Evolutionary conservation across 2,329 filamentous ascomycete genomes (phyloP), one percentile per base, ranked within the genome.

Genomic region (Ophiostoma tasmaniense): DNA sequence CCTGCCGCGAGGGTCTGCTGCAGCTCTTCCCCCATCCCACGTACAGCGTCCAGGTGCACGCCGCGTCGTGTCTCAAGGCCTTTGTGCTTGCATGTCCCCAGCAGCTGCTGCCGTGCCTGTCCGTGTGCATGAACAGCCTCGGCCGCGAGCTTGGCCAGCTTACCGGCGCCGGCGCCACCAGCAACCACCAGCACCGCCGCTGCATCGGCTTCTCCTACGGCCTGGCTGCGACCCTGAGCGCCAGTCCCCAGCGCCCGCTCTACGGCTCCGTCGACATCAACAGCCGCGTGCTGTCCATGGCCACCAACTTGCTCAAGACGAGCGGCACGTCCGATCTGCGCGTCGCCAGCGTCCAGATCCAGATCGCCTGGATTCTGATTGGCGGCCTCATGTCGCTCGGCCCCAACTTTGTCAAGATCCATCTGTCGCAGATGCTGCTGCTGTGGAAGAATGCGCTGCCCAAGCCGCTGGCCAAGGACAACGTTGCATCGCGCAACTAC

Each of bases 381-480:
- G 95, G 96, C 50, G 95, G 96, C 0, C 81, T 99, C 68, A 98
- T 98, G 94, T 93, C 93, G 0, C 84, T 99, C 0, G 95, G 95
- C 0, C 94, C 95, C 3, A 98, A 97, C 77, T 99, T 99, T 77
- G 94, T 98, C 78, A 99, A 99, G 80, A 98, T 98, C 30, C 95
- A 99, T 78, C 84, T 99, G 8, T 94, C 93, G 2, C 95, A 99
- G 76, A 83, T 99, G 28, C 87, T 99, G 69, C 81, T 99, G 10
- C 82, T 99, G 7, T 99, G 95, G 95, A 97, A 97, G 79, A 99
- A 98, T 78, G 94, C 95, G 0, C 83, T 99, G 13, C 94, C 96
- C 0, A 97, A 96, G 75, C 94, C 96, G 6, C 80, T 98, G n/a
- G 89, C 92, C 42, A 96, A 93, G 77, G 94, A 98, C 73, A 96